Evolutionary conservation across 192 early-diverging fungal species (phyloP).

Genomic region (Umbelopsis isabellina): DNA sequence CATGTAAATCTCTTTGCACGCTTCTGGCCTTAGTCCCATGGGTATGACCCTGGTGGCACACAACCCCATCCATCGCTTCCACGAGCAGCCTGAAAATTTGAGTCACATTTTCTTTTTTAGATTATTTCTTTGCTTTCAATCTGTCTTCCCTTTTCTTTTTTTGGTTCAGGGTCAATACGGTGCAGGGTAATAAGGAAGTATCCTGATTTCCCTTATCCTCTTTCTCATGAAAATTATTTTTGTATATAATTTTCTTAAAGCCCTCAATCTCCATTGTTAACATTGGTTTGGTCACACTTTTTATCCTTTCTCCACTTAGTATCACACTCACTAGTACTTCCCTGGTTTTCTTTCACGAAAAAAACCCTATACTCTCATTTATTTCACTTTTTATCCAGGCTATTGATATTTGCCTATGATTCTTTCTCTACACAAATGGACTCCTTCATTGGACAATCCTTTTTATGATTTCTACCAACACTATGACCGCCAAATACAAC

Average conservation of each 20-base stretch:
- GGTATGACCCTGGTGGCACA: conserved; percentile 6
- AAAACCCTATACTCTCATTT: neutral
- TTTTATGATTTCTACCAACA: conserved; percentile 1
- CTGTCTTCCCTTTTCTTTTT: neutral
- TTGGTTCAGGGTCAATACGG: neutral
- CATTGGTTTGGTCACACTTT: conserved; percentile 13
- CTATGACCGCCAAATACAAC: conserved; percentile 20
- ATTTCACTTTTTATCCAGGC: neutral
- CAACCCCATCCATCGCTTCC: neutral
- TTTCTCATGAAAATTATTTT: neutral
- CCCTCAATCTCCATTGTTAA: neutral
- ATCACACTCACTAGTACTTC: conserved; percentile 15
- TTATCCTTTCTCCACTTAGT: neutral
- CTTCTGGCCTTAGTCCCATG: neutral
- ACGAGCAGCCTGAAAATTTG: neutral
- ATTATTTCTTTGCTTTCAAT: neutral
- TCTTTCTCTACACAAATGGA: neutral
- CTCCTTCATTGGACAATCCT: conserved; percentile 17
- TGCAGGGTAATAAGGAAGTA: conserved; percentile 6
- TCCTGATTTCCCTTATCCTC: neutral
- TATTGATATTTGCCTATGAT: neutral
- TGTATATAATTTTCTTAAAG: neutral
- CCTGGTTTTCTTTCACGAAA: neutral
- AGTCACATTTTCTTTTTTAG: neutral
- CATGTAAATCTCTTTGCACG: neutral